These are phyloP conservation scores for Zygosaccharomyces kombuchaensis DNA, from an alignment of 805 yeast species.

Conservation along the genomic window DNA sequence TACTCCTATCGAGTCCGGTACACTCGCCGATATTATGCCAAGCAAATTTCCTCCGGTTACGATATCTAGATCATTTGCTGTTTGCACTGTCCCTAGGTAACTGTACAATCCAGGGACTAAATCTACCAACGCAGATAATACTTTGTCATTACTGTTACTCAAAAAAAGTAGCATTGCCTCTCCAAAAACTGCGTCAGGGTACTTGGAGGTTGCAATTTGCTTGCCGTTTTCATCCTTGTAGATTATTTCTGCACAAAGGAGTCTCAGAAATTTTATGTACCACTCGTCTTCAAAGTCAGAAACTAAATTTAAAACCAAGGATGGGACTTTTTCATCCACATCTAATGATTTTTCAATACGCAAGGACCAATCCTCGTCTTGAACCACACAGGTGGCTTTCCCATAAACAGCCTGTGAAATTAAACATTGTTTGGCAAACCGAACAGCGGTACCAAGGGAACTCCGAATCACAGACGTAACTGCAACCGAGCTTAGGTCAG, in stretches of 20 bases:
- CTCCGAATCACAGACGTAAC: constrained; percentile 29
- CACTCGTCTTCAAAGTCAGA: constrained; percentile 18
- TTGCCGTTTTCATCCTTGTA: constrained; percentile 17
- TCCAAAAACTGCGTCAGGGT: constrained; percentile 35
- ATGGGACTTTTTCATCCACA: constrained; percentile 48
- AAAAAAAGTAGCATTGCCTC: constrained; percentile 32
- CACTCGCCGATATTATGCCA: constrained; percentile 41
- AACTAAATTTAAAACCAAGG: constrained; percentile 14
- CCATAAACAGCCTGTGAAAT: constrained; percentile 61
- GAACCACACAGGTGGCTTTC: constrained; percentile 50
- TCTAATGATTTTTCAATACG: constrained; percentile 67
- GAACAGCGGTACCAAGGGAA: constrained; percentile 42
- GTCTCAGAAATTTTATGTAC: constrained; percentile 30
- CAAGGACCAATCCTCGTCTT: constrained; percentile 71
- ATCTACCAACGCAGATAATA: constrained; percentile 9
- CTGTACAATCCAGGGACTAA: constrained; percentile 26
- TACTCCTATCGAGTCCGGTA: constrained; percentile 8
- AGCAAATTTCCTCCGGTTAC: constrained; percentile 41
- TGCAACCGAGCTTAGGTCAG: constrained; percentile 24
- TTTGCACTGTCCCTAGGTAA: constrained; percentile 17
- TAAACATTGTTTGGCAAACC: constrained; percentile 53
- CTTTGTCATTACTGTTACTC: constrained; percentile 15
- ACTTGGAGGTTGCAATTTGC: constrained; percentile 15
- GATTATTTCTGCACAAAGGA: constrained; percentile 39
- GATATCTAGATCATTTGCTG: constrained; percentile 23